Evolutionary conservation across 306 rosid genomes (phyloP).

Genomic region (Cucumis hystrix): DNA sequence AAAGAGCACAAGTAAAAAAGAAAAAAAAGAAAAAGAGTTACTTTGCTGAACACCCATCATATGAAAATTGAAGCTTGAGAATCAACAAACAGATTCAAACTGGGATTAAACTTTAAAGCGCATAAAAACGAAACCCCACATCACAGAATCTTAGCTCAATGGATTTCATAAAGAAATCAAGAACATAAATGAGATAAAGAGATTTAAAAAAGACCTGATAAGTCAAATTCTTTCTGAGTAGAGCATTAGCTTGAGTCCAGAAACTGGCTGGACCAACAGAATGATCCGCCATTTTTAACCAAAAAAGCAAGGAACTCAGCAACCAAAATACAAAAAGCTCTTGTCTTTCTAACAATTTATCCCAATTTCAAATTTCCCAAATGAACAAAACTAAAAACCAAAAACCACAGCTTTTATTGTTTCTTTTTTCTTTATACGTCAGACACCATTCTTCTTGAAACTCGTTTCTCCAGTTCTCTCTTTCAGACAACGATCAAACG

Average conservation of each 20-base stretch:
- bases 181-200: neutral
- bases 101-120: neutral
- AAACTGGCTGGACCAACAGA: conserved; percentile 34
- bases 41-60: neutral
- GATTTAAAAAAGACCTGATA: conserved; percentile 39
- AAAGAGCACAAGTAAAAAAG: conserved; percentile 11
- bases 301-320: neutral
- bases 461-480: neutral
- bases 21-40: neutral
- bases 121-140: neutral
- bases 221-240: conserved; percentile 67
- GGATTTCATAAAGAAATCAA: neutral
- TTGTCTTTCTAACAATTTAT: neutral
- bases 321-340: neutral
- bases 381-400: neutral
- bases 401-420: neutral
- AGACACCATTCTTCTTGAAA: neutral
- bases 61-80: neutral
- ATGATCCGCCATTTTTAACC: conserved; percentile 23
- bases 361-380: neutral
- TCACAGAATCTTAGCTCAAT: neutral
- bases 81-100: neutral
- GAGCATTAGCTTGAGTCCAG: conserved; percentile 83
- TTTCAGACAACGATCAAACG: neutral
- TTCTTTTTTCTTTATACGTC: neutral